These are phyloP conservation scores for Aphanomyces cochlioides DNA, from an alignment of 352 stramenopile genomes.

Conservation along the genomic window DNA sequence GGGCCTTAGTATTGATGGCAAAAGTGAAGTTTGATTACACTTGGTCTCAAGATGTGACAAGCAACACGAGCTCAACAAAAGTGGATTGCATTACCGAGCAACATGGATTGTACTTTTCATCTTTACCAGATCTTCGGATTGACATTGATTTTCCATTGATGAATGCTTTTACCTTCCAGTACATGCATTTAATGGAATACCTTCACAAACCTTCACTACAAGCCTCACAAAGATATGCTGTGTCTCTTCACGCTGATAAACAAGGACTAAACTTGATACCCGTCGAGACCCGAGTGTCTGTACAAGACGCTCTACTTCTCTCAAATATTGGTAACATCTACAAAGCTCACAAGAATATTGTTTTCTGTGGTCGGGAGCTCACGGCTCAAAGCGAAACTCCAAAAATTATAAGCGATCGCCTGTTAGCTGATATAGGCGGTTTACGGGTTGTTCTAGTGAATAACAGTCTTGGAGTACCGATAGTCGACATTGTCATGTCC, in stretches of 20 bases:
- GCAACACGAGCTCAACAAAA: constrained; percentile 63
- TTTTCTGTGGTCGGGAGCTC: not conserved
- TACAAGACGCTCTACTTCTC: constrained; percentile 81
- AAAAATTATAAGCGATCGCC: constrained; percentile 46
- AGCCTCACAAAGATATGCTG: constrained; percentile 47
- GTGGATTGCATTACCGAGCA: constrained; percentile 79
- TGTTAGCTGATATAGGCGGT: constrained; percentile 81
- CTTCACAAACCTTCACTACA: constrained; percentile 30
- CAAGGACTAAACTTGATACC: constrained; percentile 64
- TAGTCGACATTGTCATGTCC: constrained; percentile 80
- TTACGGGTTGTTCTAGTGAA: constrained; percentile 83
- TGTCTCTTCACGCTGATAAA: constrained; percentile 21
- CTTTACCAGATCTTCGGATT: constrained; percentile 73
- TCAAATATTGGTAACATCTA: constrained; percentile 85
- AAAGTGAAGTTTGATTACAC: constrained; percentile 62
- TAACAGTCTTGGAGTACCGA: constrained; percentile 83
- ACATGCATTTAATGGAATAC: constrained; percentile 78
- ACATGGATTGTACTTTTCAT: constrained; percentile 78
- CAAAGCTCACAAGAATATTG: constrained; percentile 29
- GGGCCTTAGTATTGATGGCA: constrained; percentile 67
- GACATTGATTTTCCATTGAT: constrained; percentile 78
- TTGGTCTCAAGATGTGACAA: constrained; percentile 53
- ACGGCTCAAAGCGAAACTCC: not conserved
- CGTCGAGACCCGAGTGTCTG: constrained; percentile 80
- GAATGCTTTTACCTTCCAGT: constrained; percentile 77